Conservation (phyloP, 75 land plant genomes). For the Picea glauca region DNA sequence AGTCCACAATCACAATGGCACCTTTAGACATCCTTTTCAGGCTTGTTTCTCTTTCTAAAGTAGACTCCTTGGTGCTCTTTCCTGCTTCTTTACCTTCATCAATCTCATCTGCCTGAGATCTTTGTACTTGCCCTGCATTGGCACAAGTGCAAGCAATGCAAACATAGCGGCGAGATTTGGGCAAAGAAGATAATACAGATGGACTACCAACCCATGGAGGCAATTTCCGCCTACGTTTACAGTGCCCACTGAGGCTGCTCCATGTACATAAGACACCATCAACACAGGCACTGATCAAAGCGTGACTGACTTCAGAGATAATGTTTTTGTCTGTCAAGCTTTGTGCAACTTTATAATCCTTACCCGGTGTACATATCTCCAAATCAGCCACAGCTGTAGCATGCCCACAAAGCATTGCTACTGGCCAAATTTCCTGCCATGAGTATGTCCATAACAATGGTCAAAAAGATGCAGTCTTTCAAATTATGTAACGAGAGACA, state of each 20-base stretch:
- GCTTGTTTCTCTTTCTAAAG: slow-evolving; percentile 14
- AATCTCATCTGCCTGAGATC: slow-evolving; percentile 10
- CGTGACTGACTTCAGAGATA: slow-evolving; percentile 13
- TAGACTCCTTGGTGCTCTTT: slow-evolving; percentile 11
- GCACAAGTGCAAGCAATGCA: slow-evolving; percentile 45
- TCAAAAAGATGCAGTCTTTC: background rate
- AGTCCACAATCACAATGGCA: slow-evolving; percentile 61
- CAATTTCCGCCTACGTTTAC: slow-evolving; percentile 57
- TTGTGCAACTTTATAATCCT: slow-evolving; percentile 10
- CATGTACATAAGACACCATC: slow-evolving; percentile 84
- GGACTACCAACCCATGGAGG: slow-evolving; percentile 78
- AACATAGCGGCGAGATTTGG: slow-evolving; percentile 35
- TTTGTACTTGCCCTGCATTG: slow-evolving; percentile 12
- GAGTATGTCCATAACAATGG: background rate
- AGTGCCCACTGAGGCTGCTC: slow-evolving; percentile 62
- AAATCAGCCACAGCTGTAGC: slow-evolving; percentile 56
- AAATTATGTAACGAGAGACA: slow-evolving; percentile 4
- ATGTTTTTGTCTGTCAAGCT: slow-evolving; percentile 8
- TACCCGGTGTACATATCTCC: slow-evolving; percentile 34
- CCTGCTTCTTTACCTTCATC: slow-evolving; percentile 4
- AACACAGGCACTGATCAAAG: slow-evolving; percentile 59
- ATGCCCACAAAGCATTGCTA: slow-evolving; percentile 81
- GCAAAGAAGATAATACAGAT: slow-evolving; percentile 23
- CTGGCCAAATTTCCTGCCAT: slow-evolving; percentile 37
- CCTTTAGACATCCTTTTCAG: slow-evolving; percentile 27